Evolutionary conservation across 345 rosid species (phyloP), one percentile per base, ranked within the genome.

Genomic region (Corchorus capsularis): DNA sequence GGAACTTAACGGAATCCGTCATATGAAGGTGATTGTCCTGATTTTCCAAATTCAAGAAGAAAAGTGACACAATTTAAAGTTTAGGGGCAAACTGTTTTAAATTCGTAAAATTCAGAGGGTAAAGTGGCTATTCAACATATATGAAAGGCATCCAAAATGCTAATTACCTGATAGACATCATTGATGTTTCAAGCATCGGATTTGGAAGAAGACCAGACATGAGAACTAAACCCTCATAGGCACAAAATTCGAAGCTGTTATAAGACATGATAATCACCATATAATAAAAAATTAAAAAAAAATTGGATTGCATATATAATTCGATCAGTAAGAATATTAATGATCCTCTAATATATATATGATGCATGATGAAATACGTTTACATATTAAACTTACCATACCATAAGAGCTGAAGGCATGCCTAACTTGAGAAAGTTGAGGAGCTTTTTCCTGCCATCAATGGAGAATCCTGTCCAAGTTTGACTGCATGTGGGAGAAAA

Each of bases 381-480:
- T 27, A 27, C 7, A 41, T 27, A 22, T 17, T 4, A 16, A 62
- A 77, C 81, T 75, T 49, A 80, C 83, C 85, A 80, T 49, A 80
- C 80, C 83, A 79, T 85, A n/a, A 85, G 82, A 56, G 82, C 80
- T 39, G 83, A 85, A 5, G 85, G 85, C 34, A 85, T 41, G 19
- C 82, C 85, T 66, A 82, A 50, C 15, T 62, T 73, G 15, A 85
- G 68, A 73, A 85, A 82, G 53, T 47, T 10, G 22, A 27, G 41
- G 52, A 82, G 77, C 72, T 80, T 62, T 72, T 68, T 50, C 13
- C 72, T 41, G 6, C 82, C 83, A 39, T 80, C 75, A 37, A 20
- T 64, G 45, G 79, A 77, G 67, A 82, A 82, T 49, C 85, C 82
- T 19, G 78, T 82, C 87, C 85, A 85, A 20, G 87, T 82, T 63